Percentiles rank a stretch among this genome's conserved stretches.
Conservation (phyloP, 805 yeast species). For the Novakomyces olei region DNA sequence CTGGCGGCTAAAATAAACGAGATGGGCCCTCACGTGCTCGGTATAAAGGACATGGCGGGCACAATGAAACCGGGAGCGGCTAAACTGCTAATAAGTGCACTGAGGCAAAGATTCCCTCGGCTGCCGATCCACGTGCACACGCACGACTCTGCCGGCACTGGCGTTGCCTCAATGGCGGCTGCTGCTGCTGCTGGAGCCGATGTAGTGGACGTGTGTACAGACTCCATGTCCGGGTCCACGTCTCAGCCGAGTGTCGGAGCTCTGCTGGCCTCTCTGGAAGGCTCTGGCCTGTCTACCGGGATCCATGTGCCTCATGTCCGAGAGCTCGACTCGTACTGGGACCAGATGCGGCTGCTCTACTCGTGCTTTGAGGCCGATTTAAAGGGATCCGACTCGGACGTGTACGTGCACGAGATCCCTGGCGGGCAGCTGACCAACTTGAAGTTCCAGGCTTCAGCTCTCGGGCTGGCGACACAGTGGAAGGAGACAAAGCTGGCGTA, state of each 20-base stretch:
- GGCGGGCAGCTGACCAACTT: slow-evolving; percentile 98
- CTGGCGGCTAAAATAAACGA: slow-evolving; percentile 65
- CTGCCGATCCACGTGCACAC: slow-evolving; percentile 97
- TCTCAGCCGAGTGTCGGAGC: slow-evolving; percentile 96
- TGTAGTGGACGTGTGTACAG: slow-evolving; percentile 90
- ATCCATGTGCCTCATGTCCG: slow-evolving; percentile 45
- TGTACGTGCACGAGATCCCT: slow-evolving; percentile 93
- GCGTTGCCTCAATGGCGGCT: slow-evolving; percentile 89
- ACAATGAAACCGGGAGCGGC: slow-evolving; percentile 94
- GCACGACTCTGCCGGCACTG: slow-evolving; percentile 99
- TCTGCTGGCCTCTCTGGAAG: slow-evolving; percentile 74
- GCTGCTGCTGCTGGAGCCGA: slow-evolving; percentile 94
- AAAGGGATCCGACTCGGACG: slow-evolving; percentile 99
- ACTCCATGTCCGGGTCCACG: slow-evolving; percentile 95
- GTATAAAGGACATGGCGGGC: slow-evolving; percentile 99
- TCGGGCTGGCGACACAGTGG: slow-evolving; percentile 96
- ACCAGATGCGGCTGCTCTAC: slow-evolving; percentile 89
- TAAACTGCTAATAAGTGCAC: slow-evolving; percentile 46
- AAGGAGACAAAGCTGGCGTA: slow-evolving; percentile 85
- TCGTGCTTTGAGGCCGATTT: slow-evolving; percentile 95
- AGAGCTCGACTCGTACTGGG: slow-evolving; percentile 89
- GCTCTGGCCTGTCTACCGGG: slow-evolving; percentile 48
- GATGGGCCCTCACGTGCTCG: slow-evolving; percentile 91
- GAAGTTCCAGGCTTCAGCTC: slow-evolving; percentile 97
- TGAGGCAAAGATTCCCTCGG: slow-evolving; percentile 73